These are phyloP conservation scores for Pyrenula aspistea DNA, from an alignment of 495 filamentous ascomycete species.

Conservation along the genomic window DNA sequence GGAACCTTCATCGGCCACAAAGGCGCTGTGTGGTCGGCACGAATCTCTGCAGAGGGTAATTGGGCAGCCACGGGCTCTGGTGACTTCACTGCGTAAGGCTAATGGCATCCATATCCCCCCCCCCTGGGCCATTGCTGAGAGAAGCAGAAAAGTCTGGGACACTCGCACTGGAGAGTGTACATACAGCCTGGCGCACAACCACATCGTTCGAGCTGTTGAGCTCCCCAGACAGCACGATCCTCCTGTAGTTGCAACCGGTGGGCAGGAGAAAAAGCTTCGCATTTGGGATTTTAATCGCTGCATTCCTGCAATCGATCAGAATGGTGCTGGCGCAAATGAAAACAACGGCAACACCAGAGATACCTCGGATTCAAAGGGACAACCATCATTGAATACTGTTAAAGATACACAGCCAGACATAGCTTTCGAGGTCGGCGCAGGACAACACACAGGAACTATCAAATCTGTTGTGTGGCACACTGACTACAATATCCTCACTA, in stretches of 20 bases:
- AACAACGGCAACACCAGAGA: constrained; percentile 3
- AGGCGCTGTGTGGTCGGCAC: constrained; percentile 91
- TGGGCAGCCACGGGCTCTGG: constrained; percentile 87
- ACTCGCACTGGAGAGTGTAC: constrained; percentile 87
- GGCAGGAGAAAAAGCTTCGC: constrained; percentile 90
- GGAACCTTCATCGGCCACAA: constrained; percentile 97
- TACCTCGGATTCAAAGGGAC: constrained; percentile 24
- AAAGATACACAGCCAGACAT: constrained; percentile 14
- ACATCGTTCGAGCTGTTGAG: constrained; percentile 88
- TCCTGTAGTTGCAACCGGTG: constrained; percentile 78
- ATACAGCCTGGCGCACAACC: constrained; percentile 76
- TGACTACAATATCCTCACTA: constrained; percentile 78
- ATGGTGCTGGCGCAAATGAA: constrained; percentile 18
- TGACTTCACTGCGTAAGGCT: constrained; percentile 88
- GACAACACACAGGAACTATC: constrained; percentile 73
- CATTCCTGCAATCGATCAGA: not conserved
- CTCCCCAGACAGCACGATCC: constrained; percentile 68
- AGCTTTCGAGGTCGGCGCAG: constrained; percentile 77
- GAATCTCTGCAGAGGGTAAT: constrained; percentile 76
- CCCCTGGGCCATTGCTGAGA: not conserved
- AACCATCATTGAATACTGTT: constrained; percentile 11
- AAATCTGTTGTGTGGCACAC: constrained; percentile 88
- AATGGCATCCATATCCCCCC: not conserved
- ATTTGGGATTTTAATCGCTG: constrained; percentile 69
- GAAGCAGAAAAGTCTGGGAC: constrained; percentile 79